Evolutionary conservation across 2,329 filamentous ascomycete species (phyloP), one percentile per base, ranked within the genome.

Genomic region (Verticillium isaacii): DNA sequence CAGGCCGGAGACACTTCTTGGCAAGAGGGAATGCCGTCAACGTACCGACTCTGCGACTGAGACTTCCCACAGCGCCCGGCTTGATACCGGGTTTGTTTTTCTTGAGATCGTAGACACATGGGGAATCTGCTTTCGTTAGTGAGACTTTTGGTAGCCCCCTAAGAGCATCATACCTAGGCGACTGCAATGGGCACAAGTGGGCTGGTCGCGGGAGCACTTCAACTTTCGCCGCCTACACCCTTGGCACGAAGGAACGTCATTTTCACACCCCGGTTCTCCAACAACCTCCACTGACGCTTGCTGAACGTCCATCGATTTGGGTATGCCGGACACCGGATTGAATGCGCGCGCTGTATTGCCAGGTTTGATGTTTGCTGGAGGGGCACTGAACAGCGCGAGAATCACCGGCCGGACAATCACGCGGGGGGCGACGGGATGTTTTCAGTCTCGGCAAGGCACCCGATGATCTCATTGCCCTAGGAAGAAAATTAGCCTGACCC

Each of bases 201-300:
- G 73, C 45, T 68, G 65, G 54, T 75, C 72, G 25, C 72, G 66
- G n/a, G 71, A 73, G 64, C 74, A 76, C 58, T 67, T 69, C 39
- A 75, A 67, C 65, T 75, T 76, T 7, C 72, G 68, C 57, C 64
- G 68, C 32, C 73, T 68, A 57, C 73, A 75, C 3, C 71, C 69
- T 58, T 73, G 68, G 63, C 73, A 75, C 3, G 73, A 72, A 5
- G 70, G 69, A 3, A 67, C 58, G 34, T 68, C 67, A 39, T 39
- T 57, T 25, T 66, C 66, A 12, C 58, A 57, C 36, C 59, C 32
- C 39, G 29, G 58, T n/a, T 65, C 64, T 4, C 55, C 25, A 15
- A 32, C 57, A 50, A 14, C 19, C 45, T 50, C 45, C 23, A n/a
- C 45, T 19, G 19, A 19, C 9, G 19, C 19, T 9, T 6, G 23